These are phyloP conservation scores for Cutaneotrichosporon mucoides DNA, from an alignment of 1,284 basidiomycete genomes.

Conservation along the genomic window DNA sequence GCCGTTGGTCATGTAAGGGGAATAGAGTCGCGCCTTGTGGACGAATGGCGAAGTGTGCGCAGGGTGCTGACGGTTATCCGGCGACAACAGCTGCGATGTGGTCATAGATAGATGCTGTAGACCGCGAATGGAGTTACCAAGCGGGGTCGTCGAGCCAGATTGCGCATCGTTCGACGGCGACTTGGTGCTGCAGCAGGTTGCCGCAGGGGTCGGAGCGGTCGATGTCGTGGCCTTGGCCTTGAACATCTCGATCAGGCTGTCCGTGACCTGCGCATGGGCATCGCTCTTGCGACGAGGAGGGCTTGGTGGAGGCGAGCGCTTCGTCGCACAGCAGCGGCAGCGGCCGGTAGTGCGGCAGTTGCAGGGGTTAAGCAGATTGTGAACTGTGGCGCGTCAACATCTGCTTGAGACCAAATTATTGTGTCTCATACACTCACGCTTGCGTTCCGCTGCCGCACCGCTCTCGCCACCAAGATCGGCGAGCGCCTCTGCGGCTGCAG, in stretches of 20 bases:
- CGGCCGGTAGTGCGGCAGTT: slow-evolving; percentile 50
- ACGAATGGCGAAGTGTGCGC: slow-evolving; percentile 43
- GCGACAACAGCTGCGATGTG: slow-evolving; percentile 23
- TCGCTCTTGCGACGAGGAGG: not conserved
- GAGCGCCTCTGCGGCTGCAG: slow-evolving; percentile 44
- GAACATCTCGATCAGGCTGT: slow-evolving; percentile 35
- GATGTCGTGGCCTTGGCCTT: slow-evolving; percentile 27
- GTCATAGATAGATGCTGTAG: slow-evolving; percentile 14
- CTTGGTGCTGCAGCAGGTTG: too few relatives aligned
- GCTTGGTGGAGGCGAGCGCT: slow-evolving; percentile 10
- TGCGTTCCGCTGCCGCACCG: slow-evolving; percentile 30
- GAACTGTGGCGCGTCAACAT: slow-evolving; percentile 24
- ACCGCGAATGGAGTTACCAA: not conserved
- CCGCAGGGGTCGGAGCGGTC: not conserved
- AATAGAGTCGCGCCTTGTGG: slow-evolving; percentile 49
- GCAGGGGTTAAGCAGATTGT: slow-evolving; percentile 47
- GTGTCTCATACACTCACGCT: slow-evolving; percentile 51
- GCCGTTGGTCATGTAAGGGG: slow-evolving; percentile 42
- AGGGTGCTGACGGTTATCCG: slow-evolving; percentile 40
- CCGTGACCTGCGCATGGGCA: slow-evolving; percentile 18
- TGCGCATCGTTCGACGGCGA: not conserved
- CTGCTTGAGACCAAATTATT: too few relatives aligned
- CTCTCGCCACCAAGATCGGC: slow-evolving; percentile 27
- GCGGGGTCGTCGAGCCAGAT: slow-evolving; percentile 19
- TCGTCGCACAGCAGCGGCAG: slow-evolving; percentile 58